phyloP scores from a whole-genome alignment of 305 asterid species.

The Solanum hybrid region DNA sequence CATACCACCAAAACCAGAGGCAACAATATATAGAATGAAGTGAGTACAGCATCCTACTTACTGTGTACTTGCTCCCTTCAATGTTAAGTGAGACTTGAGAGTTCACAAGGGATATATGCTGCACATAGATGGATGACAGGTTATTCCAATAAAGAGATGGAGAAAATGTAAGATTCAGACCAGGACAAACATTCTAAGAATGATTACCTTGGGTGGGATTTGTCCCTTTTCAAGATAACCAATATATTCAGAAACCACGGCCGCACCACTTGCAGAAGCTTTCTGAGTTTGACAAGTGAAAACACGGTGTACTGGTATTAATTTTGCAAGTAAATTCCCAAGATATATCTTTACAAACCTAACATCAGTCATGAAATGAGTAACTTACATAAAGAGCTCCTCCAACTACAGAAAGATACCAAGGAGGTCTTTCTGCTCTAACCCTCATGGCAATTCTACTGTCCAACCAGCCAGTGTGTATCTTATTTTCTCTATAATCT shows the following conservation, averaged over 20 bases:
- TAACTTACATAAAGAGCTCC: constrained; percentile 94
- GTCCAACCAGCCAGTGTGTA: constrained; percentile 98
- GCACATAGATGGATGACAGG: constrained; percentile 30
- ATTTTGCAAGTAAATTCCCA: background rate
- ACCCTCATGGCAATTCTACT: constrained; percentile 99
- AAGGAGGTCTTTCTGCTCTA: constrained; percentile 98
- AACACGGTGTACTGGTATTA: background rate
- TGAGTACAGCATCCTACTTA: constrained; percentile 24
- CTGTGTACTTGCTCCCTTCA: constrained; percentile 99
- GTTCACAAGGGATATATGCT: constrained; percentile 94
- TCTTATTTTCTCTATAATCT: constrained; percentile 92
- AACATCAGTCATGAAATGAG: background rate
- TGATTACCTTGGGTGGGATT: constrained; percentile 86
- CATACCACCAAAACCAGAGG: background rate
- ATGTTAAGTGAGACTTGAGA: constrained; percentile 92
- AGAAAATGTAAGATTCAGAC: background rate
- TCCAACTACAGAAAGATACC: constrained; percentile 97
- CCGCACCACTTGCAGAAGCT: constrained; percentile 97
- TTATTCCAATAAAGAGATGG: constrained; percentile 6
- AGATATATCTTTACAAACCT: constrained; percentile 4
- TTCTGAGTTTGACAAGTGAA: constrained; percentile 48
- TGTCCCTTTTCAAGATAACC: constrained; percentile 99
- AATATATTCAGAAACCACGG: constrained; percentile 88
- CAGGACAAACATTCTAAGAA: background rate
- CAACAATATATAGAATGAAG: background rate